These are phyloP conservation scores for Coniferiporia sulphurascens DNA, from an alignment of 1,284 basidiomycete species.

Conservation along the genomic window DNA sequence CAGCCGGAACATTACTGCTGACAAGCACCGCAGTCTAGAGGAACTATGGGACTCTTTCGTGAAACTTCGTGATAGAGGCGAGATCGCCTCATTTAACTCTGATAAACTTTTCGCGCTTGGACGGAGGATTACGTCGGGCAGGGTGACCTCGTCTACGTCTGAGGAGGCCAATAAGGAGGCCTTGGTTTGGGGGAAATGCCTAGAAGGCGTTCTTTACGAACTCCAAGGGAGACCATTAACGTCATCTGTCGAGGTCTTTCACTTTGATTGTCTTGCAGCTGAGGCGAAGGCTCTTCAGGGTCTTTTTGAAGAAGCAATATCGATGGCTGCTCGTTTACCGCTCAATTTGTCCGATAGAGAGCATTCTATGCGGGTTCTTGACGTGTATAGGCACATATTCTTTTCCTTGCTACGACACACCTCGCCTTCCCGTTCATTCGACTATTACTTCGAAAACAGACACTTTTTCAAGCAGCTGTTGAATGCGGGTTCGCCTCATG, in stretches of 20 bases:
- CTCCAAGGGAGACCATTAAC: neutral
- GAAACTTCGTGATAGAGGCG: neutral
- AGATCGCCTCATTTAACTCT: neutral
- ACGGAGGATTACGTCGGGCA: neutral
- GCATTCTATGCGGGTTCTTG: neutral
- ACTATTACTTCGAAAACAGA: slow-evolving; percentile 7
- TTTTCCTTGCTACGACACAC: slow-evolving; percentile 1
- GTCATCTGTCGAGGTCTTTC: neutral
- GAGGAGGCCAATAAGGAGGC: neutral
- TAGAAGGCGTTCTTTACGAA: slow-evolving; percentile 5
- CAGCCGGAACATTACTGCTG: neutral
- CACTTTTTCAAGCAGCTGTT: neutral
- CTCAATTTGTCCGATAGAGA: neutral
- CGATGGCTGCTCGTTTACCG: neutral
- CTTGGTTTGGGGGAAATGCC: neutral
- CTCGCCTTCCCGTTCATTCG: slow-evolving; percentile 4
- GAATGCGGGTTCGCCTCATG: neutral
- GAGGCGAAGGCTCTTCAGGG: slow-evolving; percentile 2
- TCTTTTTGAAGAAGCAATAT: neutral
- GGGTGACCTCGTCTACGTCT: neutral
- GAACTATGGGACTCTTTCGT: slow-evolving; percentile 5
- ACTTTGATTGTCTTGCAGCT: neutral
- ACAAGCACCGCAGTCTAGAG: neutral
- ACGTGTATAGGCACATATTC: slow-evolving; percentile 3
- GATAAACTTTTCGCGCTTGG: neutral